These are phyloP conservation scores for Podospora fimiseda DNA, from an alignment of 495 filamentous ascomycete genomes.

Conservation along the genomic window DNA sequence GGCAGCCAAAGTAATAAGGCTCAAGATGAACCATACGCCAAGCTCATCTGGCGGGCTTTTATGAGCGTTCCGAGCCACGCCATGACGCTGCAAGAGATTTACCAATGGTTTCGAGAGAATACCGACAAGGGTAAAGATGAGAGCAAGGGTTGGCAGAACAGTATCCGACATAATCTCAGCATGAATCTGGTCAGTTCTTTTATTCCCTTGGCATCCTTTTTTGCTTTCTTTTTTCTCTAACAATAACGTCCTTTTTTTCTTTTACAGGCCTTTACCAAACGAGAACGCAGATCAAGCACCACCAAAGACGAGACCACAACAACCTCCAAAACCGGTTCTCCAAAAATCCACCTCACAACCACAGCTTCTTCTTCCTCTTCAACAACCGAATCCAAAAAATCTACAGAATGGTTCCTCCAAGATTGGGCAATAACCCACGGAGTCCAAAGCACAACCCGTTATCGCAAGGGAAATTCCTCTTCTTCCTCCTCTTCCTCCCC, in stretches of 20 bases:
- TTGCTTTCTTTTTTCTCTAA: not conserved
- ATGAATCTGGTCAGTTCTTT: slow-evolving; percentile 77
- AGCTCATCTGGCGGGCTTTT: slow-evolving; percentile 73
- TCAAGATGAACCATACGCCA: slow-evolving; percentile 66
- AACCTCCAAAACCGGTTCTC: not conserved
- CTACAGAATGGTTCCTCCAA: slow-evolving; percentile 38
- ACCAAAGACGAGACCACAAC: not conserved
- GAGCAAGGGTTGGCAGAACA: slow-evolving; percentile 89
- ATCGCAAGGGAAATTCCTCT: slow-evolving; percentile 34
- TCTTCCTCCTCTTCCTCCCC: not conserved
- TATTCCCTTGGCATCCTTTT: slow-evolving; percentile 6
- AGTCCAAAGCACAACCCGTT: slow-evolving; percentile 44
- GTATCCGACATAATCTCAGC: slow-evolving; percentile 91
- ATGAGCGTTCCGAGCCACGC: slow-evolving; percentile 53
- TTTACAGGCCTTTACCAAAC: slow-evolving; percentile 38
- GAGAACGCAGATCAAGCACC: slow-evolving; percentile 23
- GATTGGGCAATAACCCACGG: slow-evolving; percentile 32
- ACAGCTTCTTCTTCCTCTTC: slow-evolving; percentile 3
- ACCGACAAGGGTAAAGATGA: slow-evolving; percentile 64
- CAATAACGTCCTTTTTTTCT: slow-evolving; percentile 3
- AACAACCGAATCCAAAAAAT: slow-evolving; percentile 25
- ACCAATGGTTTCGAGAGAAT: slow-evolving; percentile 80
- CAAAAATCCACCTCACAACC: not conserved
- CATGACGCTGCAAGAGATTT: slow-evolving; percentile 81
- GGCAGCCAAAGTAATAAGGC: slow-evolving; percentile 18